phyloP scores from a whole-genome alignment of 306 rosid species.

The Lotus japonicus region DNA sequence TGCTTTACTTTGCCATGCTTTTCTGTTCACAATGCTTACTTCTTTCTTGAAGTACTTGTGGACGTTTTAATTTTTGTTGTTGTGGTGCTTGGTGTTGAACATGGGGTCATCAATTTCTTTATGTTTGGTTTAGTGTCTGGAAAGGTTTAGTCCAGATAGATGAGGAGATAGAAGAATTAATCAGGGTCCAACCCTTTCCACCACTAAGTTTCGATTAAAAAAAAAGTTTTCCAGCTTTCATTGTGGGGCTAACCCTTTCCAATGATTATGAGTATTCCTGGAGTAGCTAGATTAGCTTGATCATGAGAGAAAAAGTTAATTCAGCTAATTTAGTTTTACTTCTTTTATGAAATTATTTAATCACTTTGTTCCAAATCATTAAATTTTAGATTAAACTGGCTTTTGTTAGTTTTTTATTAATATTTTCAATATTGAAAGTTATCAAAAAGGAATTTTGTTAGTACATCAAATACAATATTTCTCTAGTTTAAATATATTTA shows the following conservation, averaged over 20 bases:
- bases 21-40: neutral
- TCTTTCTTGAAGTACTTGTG: neutral
- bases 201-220: too few relatives aligned
- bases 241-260: neutral
- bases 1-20: conserved; percentile 1
- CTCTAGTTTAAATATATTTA: too few relatives aligned
- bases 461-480: too few relatives aligned
- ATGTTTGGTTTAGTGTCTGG: neutral
- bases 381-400: too few relatives aligned
- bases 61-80: conserved; percentile 1
- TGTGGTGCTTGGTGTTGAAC: conserved; percentile 8
- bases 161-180: neutral
- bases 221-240: neutral
- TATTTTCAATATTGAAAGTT: too few relatives aligned
- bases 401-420: too few relatives aligned
- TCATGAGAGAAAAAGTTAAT: neutral
- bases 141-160: neutral
- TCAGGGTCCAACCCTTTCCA: neutral
- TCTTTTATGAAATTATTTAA: too few relatives aligned
- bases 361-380: too few relatives aligned
- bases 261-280: neutral
- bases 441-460: too few relatives aligned
- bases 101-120: conserved; percentile 27
- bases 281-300: neutral
- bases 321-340: neutral